Evolutionary conservation across 2,329 filamentous ascomycete species (phyloP), one percentile per base, ranked within the genome.

Genomic region (Byssochlamys sp.): DNA sequence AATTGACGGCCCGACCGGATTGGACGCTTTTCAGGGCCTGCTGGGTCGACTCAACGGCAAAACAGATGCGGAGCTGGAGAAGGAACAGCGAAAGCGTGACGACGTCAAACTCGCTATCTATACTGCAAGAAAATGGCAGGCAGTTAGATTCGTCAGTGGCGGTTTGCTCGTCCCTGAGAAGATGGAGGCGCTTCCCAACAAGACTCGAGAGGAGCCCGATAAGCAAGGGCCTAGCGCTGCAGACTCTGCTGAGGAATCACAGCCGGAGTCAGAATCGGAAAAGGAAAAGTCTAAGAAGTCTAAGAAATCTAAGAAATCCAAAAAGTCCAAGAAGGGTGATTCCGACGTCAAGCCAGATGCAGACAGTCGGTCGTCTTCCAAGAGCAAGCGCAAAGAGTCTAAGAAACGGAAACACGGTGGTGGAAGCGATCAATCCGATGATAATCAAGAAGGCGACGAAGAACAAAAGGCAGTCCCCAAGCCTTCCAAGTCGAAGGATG

Each of bases 21-120:
- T 97, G 39, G 89, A 91, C 69, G 88, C 87, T 19, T 90, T 97
- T 65, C 89, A 91, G 68, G 89, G 90, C 62, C 77, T 99, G 3
- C 78, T 99, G 24, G 91, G 92, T 25, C 81, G 94, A 56, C 76
- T 99, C 58, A 99, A 99, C 72, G 94, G 92, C 54, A 94, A 90
- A 72, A 85, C 83, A 25, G 87, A 92, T 53, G 83, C 78, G n/a
- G 81, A 84, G 53, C 77, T 94, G 35, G 81, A 87, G 71, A 81
- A 84, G 66, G 87, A 94, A 65, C 82, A 85, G 69, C 81, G 84
- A 66, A 81, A 81, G 52, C 80, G 86, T 63, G 82, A 88, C 57
- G 85, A 89, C 66, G 75, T 88, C 49, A 88, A 88, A 77, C 81
- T 89, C 66, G 84, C 84, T 61, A 77, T 85, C 52, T 95, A 91